Percentiles rank a stretch among this genome's conserved stretches.
Conservation (phyloP, 257 asterid species). For the Gentiana dahurica region DNA sequence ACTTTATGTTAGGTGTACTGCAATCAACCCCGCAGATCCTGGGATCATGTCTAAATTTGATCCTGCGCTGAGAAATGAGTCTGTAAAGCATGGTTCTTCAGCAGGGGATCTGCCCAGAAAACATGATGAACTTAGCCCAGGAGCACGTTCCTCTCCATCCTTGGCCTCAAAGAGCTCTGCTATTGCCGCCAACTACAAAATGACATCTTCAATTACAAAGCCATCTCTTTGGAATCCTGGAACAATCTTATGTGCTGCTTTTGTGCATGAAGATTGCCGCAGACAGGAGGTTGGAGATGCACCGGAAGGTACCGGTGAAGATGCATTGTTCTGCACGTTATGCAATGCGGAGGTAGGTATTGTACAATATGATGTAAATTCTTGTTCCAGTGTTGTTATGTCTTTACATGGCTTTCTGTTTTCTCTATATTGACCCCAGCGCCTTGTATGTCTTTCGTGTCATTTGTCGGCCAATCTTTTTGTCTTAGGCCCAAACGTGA, state of each 20-base stretch:
- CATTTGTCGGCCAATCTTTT: too few species aligned
- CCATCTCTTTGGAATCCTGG: slow-evolving; percentile 46
- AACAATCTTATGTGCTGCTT: slow-evolving; percentile 57
- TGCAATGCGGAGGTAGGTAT: slow-evolving; percentile 85
- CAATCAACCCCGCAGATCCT: slow-evolving; percentile 98
- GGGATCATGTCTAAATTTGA: slow-evolving; percentile 84
- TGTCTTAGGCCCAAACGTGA: too few species aligned
- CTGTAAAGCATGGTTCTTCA: slow-evolving; percentile 37
- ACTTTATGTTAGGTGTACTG: slow-evolving; percentile 86
- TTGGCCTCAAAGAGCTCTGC: slow-evolving; percentile 67
- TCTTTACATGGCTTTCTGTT: too few species aligned
- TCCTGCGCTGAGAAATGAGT: slow-evolving; percentile 35
- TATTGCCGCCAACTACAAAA: slow-evolving; percentile 58
- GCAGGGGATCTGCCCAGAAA: slow-evolving; percentile 36
- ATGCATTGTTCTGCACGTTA: slow-evolving; percentile 93
- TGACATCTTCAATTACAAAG: slow-evolving; percentile 29
- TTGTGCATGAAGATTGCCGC: slow-evolving; percentile 81
- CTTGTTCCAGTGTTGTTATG: background rate
- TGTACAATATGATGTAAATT: background rate
- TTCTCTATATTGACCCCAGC: too few species aligned
- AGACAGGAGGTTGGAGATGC: slow-evolving; percentile 49
- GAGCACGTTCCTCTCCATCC: slow-evolving; percentile 56
- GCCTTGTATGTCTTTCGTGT: too few species aligned
- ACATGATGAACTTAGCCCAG: slow-evolving; percentile 59
- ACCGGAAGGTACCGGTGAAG: slow-evolving; percentile 67